These are phyloP conservation scores for Bassia scoparia DNA, from an alignment of 148 eudicot genomes.

Conservation along the genomic window DNA sequence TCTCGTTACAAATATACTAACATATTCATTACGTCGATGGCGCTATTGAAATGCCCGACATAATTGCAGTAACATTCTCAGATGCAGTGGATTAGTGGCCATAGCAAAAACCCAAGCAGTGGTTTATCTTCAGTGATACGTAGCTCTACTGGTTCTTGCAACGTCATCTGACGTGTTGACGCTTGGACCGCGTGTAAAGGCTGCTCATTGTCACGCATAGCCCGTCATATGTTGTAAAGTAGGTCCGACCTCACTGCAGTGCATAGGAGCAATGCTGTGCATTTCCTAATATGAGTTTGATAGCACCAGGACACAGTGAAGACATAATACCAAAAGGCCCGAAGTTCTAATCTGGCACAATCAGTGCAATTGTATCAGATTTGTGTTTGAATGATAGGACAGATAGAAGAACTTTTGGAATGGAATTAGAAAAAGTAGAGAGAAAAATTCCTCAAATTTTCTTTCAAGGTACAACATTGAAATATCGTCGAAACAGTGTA, in stretches of 20 bases:
- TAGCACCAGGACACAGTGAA: slow-evolving; percentile 70
- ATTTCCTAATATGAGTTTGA: slow-evolving; percentile 62
- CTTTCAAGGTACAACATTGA: too few relatives aligned
- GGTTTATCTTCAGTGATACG: slow-evolving; percentile 51
- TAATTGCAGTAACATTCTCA: too few relatives aligned
- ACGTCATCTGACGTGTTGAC: slow-evolving; percentile 75
- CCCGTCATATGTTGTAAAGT: slow-evolving; percentile 52
- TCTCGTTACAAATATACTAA: too few relatives aligned
- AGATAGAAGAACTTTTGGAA: too few relatives aligned
- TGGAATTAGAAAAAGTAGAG: too few relatives aligned
- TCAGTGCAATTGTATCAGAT: not conserved
- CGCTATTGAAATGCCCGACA: too few relatives aligned
- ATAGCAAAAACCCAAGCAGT: slow-evolving; percentile 75
- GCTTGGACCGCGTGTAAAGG: slow-evolving; percentile 50
- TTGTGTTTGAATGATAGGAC: too few relatives aligned
- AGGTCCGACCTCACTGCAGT: too few relatives aligned
- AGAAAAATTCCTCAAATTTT: too few relatives aligned
- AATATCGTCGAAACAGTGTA: too few relatives aligned
- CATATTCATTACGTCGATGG: too few relatives aligned
- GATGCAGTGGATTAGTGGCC: slow-evolving; percentile 55
- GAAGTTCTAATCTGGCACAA: slow-evolving; percentile 71
- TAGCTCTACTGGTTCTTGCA: slow-evolving; percentile 68
- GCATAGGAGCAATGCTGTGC: too few relatives aligned
- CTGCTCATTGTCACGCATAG: slow-evolving; percentile 66
- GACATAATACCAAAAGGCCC: slow-evolving; percentile 70